Evolutionary conservation across 148 eudicot genomes (phyloP), one percentile per base, ranked within the genome.

Genomic region (Amaranthus hypochondriacus): DNA sequence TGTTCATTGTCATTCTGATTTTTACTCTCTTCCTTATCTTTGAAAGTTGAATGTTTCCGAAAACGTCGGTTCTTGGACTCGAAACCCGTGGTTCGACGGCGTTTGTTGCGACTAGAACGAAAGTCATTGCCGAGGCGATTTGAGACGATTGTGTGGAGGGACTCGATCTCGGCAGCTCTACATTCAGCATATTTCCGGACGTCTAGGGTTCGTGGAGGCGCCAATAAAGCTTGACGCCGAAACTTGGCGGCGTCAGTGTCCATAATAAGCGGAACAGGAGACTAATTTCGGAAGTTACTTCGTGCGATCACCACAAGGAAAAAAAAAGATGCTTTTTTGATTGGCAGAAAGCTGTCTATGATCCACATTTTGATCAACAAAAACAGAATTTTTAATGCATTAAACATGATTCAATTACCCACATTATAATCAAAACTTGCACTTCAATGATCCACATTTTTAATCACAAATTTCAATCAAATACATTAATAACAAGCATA

Each of bases 21-120:
- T 42, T 69, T 52, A 52, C 59, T 51, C 65, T 84, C 48, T 13
- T 46, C 66, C 5, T 84, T 10, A 0, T n/a, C 64, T 39, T 56
- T 48, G 59, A 71, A 60, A 55, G 81, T 76, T 62, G 75, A 52
- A 73, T 66, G 58, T 58, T 56, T 77, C 70, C 4, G 59, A 3
- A 59, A 71, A 56, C 63, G 61, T 21, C 90, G 85, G 18, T 83
- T 59, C 65, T 64, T 83, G 77, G 50, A 79, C 44, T 88, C 85
- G 57, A 80, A 82, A n/a, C 90, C 81, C 3, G 90, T 89, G 4
- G 98, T 94, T 76, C 96, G 89, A 73, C 90, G 84, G 82, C 97
- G 87, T 82, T 87, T 91, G 82, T 83, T 86, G 68, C 96, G 87
- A 65, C 53, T 85, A 3, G 91, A 88, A 4, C 89, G 86, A 48